These are phyloP conservation scores for Amanita brunnescens DNA, from an alignment of 768 basidiomycete genomes.

Conservation along the genomic window DNA sequence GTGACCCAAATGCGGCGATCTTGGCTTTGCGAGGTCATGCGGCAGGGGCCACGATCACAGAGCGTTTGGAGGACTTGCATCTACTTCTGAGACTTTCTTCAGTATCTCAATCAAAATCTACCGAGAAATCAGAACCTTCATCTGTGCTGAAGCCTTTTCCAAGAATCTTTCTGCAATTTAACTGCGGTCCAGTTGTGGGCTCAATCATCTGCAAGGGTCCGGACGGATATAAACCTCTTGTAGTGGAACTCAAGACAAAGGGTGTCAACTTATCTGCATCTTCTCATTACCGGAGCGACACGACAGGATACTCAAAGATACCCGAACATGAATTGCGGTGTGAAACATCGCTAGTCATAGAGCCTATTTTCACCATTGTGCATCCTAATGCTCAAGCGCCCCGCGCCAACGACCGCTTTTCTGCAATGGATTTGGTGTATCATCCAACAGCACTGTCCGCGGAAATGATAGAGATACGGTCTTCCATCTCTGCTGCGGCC, in stretches of 20 bases:
- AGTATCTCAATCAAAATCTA: slow-evolving; percentile 11
- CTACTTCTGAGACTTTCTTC: slow-evolving; percentile 24
- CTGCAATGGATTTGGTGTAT: slow-evolving; percentile 30
- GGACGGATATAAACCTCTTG: slow-evolving; percentile 33
- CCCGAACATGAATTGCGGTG: slow-evolving; percentile 36
- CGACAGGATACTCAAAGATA: slow-evolving; percentile 13
- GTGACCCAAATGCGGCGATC: slow-evolving; percentile 52
- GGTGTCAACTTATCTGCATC: slow-evolving; percentile 36
- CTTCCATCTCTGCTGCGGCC: slow-evolving; percentile 38
- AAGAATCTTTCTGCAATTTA: slow-evolving; percentile 36
- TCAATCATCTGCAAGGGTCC: slow-evolving; percentile 42
- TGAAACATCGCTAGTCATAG: slow-evolving; percentile 30
- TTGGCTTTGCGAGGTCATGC: slow-evolving; percentile 38
- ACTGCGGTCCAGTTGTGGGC: slow-evolving; percentile 39
- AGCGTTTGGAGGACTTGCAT: slow-evolving; percentile 44
- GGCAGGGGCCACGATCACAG: slow-evolving; percentile 39
- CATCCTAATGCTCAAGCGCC: slow-evolving; percentile 22
- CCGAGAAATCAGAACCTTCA: not conserved
- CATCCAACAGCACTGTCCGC: slow-evolving; percentile 49
- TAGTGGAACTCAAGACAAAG: slow-evolving; percentile 48
- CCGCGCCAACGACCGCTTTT: slow-evolving; percentile 11
- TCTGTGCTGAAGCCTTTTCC: slow-evolving; percentile 24
- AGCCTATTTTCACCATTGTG: slow-evolving; percentile 48
- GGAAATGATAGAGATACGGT: slow-evolving; percentile 44
- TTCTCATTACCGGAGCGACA: slow-evolving; percentile 32